Percentiles rank a stretch among this genome's conserved stretches.
Evolutionary conservation across 495 filamentous ascomycete genomes (phyloP).

Genomic region (Neurospora cerealis): DNA sequence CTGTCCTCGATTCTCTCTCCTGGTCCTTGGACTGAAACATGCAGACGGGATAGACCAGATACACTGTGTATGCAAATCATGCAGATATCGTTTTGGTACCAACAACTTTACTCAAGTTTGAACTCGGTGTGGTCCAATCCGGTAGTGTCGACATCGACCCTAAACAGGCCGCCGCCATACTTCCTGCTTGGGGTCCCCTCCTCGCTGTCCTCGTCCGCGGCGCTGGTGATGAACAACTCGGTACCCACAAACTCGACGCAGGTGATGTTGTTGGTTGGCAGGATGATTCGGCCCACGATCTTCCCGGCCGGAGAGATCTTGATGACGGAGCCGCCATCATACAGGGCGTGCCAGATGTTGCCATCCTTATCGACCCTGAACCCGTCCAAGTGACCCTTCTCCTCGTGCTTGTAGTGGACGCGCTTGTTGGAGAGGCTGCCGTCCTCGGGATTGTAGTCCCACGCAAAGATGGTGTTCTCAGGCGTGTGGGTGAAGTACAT

Average conservation of each 20-base stretch:
- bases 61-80: background rate
- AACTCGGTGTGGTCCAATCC: slow-evolving; percentile 51
- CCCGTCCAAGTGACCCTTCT: slow-evolving; percentile 59
- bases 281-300: slow-evolving; percentile 52
- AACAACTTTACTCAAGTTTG: slow-evolving; percentile 21
- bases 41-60: background rate
- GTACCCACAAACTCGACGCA: slow-evolving; percentile 65
- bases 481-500: slow-evolving; percentile 81
- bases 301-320: slow-evolving; percentile 55
- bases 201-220: slow-evolving; percentile 47
- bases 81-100: background rate
- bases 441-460: slow-evolving; percentile 56
- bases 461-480: slow-evolving; percentile 59
- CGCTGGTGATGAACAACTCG: slow-evolving; percentile 67
- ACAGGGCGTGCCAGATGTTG: slow-evolving; percentile 69
- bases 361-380: slow-evolving; percentile 64
- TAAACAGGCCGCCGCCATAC: slow-evolving; percentile 57
- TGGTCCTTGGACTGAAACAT: background rate
- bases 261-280: slow-evolving; percentile 61
- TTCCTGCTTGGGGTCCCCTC: slow-evolving; percentile 42
- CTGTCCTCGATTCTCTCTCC: background rate
- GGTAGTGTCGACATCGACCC: slow-evolving; percentile 54
- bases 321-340: slow-evolving; percentile 58
- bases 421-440: slow-evolving; percentile 58
- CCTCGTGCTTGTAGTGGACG: slow-evolving; percentile 54